phyloP scores from a whole-genome alignment of 345 rosid genomes.

The Raphanus sativus region DNA sequence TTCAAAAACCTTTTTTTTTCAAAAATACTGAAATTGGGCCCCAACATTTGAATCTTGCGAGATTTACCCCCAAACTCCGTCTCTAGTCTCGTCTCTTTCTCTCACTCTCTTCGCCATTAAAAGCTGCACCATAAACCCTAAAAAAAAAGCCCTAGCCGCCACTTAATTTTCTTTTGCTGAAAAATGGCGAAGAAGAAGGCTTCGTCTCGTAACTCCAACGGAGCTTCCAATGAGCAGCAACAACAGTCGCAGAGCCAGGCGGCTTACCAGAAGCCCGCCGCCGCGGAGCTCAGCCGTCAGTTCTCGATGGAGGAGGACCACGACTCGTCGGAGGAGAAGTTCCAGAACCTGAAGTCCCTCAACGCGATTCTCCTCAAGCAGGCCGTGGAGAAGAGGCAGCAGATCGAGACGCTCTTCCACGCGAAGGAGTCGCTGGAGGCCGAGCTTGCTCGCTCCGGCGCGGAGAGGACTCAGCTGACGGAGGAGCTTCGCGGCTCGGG shows the following conservation, averaged over 20 bases:
- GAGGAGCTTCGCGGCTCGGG: conserved; percentile 39
- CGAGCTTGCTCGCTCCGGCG: conserved; percentile 41
- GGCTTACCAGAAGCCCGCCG: conserved; percentile 22
- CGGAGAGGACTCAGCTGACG: conserved; percentile 39
- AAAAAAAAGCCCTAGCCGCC: conserved; percentile 34
- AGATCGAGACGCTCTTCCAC: conserved; percentile 53
- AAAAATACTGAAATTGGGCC: conserved; percentile 20
- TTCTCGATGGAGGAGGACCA: conserved; percentile 49
- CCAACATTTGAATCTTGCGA: conserved; percentile 28
- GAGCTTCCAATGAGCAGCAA: conserved; percentile 21
- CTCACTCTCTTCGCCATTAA: conserved; percentile 17
- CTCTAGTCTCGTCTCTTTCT: conserved; percentile 6
- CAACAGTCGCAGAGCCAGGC: conserved; percentile 2
- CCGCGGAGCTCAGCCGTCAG: conserved; percentile 12
- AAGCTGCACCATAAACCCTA: conserved; percentile 22
- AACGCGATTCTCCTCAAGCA: conserved; percentile 64
- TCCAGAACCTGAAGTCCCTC: conserved; percentile 59
- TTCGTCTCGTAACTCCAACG: conserved; percentile 25
- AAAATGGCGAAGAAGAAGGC: conserved; percentile 40
- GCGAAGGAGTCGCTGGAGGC: conserved; percentile 51
- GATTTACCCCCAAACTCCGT: conserved; percentile 23
- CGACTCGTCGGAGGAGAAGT: conserved; percentile 46
- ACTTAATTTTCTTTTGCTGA: neutral
- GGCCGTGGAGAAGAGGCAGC: conserved; percentile 54
- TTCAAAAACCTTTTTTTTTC: neutral